phyloP scores from a whole-genome alignment of 441 rosid species.

The Dalechampia spathulata region DNA sequence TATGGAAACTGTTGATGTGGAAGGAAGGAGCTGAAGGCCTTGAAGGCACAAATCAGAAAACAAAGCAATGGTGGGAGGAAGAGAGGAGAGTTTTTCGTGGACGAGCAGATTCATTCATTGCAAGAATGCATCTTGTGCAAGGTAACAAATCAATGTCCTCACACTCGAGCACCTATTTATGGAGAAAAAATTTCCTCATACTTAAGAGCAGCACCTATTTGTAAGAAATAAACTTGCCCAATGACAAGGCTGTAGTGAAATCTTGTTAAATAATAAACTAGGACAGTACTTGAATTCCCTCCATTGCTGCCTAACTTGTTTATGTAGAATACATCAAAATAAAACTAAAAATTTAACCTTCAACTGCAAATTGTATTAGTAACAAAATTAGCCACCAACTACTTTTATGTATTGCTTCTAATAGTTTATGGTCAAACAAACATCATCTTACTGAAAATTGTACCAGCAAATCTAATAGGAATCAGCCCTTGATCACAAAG shows the following conservation, averaged over 20 bases:
- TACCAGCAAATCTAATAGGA: not conserved
- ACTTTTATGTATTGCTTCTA: no score
- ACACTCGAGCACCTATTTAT: not conserved
- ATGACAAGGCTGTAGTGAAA: not conserved
- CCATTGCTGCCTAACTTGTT: not conserved
- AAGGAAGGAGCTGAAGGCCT: constrained; percentile 45
- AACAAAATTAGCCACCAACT: not conserved
- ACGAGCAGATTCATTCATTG: constrained; percentile 87
- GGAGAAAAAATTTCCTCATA: not conserved
- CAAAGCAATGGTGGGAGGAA: constrained; percentile 80
- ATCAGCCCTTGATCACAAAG: not conserved
- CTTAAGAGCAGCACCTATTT: not conserved
- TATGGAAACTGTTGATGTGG: constrained; percentile 90
- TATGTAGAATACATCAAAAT: not conserved
- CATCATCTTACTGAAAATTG: not conserved
- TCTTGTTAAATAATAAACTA: no score
- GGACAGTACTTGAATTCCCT: no score
- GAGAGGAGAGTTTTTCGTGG: constrained; percentile 76
- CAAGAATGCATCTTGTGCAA: constrained; percentile 97
- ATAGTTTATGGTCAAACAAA: not conserved
- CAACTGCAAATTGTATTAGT: not conserved
- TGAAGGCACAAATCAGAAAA: constrained; percentile 46
- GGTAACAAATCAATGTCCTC: constrained; percentile 32
- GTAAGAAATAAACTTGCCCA: not conserved
- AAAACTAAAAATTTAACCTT: not conserved